Evolutionary conservation across 2,329 filamentous ascomycete species (phyloP).

Genomic region (Fusarium protoensiforme): DNA sequence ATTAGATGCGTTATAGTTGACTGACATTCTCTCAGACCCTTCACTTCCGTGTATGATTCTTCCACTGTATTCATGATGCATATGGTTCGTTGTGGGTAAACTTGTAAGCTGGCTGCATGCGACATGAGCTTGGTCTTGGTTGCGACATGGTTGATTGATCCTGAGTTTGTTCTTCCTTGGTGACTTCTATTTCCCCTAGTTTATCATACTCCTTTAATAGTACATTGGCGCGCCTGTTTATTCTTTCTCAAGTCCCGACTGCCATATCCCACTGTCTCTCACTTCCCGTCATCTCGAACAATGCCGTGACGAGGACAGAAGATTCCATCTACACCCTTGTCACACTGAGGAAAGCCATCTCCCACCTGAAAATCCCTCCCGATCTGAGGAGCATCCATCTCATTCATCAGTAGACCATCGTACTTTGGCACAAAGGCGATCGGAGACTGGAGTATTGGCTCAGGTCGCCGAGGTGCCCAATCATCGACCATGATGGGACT

Average conservation of each 20-base stretch:
- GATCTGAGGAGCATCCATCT: constrained; percentile 43
- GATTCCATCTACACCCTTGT: background rate
- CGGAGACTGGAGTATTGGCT: background rate
- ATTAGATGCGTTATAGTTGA: background rate
- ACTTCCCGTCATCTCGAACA: background rate
- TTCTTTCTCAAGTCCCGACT: background rate
- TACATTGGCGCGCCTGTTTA: background rate
- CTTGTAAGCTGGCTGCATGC: background rate
- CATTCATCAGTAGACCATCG: constrained; percentile 11
- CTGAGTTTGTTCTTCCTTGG: constrained; percentile 1
- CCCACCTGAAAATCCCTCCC: background rate
- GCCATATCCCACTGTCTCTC: background rate
- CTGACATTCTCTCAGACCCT: constrained; percentile 3
- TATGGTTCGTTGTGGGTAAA: background rate
- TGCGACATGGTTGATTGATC: background rate
- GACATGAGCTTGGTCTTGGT: background rate
- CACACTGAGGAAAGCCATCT: background rate
- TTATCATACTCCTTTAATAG: background rate
- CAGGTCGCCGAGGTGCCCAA: constrained; percentile 7
- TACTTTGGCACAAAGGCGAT: background rate
- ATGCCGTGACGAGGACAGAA: background rate
- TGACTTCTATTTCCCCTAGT: background rate
- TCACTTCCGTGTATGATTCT: constrained; percentile 20
- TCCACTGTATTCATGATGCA: constrained; percentile 17
- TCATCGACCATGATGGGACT: background rate